A percentile compares a stretch with the other conserved stretches of the same genome.
phyloP scores from a whole-genome alignment of 345 rosid genomes.

The Eucalyptus guilfoylei region DNA sequence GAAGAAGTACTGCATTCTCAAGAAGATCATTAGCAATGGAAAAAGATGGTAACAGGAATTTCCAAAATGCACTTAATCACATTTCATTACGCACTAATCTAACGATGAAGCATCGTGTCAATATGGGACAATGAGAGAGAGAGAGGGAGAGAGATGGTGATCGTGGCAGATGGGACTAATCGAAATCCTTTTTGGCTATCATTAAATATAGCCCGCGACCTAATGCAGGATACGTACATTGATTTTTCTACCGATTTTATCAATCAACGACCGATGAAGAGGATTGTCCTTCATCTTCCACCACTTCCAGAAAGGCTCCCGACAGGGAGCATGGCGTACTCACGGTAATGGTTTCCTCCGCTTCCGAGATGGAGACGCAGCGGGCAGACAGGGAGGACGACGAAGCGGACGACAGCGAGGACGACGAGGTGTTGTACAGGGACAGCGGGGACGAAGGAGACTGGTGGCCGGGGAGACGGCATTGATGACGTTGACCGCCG shows the following conservation, averaged over 20 bases:
- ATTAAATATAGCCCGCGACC: not conserved
- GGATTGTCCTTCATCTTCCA: not conserved
- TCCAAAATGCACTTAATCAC: not conserved
- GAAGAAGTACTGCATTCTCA: not conserved
- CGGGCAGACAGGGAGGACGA: slow-evolving; percentile 35
- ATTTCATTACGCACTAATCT: not conserved
- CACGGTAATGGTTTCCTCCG: not conserved
- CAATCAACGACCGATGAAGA: not conserved
- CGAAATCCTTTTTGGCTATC: not conserved
- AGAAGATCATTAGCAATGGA: not conserved
- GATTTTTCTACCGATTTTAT: not conserved
- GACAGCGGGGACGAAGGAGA: slow-evolving; percentile 58
- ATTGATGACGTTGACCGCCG: not conserved
- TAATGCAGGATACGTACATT: not conserved
- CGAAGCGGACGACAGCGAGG: slow-evolving; percentile 21
- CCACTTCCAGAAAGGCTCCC: not conserved
- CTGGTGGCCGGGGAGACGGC: slow-evolving; percentile 13
- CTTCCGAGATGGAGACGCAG: slow-evolving; percentile 18
- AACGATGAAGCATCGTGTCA: not conserved
- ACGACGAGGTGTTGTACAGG: slow-evolving; percentile 21
- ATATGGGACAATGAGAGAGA: not conserved
- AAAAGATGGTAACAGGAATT: not conserved
- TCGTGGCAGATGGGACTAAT: not conserved
- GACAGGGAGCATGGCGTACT: not conserved
- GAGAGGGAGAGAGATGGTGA: not conserved